Base-by-base conservation (phyloP, 441 rosid species). In the Hura crepitans region DNA sequence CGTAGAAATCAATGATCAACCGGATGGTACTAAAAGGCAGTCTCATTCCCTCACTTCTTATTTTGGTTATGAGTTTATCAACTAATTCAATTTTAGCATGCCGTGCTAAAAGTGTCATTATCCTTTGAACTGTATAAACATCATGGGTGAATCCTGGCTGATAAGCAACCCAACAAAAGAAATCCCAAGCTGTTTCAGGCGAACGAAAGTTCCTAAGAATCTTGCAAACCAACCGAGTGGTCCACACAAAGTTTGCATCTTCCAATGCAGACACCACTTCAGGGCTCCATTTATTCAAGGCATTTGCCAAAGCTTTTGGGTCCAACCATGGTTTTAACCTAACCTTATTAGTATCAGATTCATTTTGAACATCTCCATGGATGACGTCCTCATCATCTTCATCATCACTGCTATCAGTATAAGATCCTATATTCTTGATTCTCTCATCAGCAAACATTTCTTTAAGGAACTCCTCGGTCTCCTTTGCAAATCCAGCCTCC, bases 131-230 rank as follows among this genome's bases (percentile, higher is more conserved):
- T 0, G 97, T 84, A 76, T 87, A 90, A 42, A 86, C 78, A 59
- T 94, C 92, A 22, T 91, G 97, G 51, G 89, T 80, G 77, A 86
- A 92, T 68, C 90, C 96, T 0, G 97, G 94, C 77, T 90, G 97
- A 82, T 56, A 78, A 51, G 92, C 88, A 66, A 94, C 96, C 99
- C 97, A 94, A 72, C 91, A 85, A 82, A 94, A 94, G 87, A 92
- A 89, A 67, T 75, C 78, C 97, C 99, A 92, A 11, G 97, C 96
- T 61, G 85, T 79, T 72, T 87, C 86, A 18, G 87, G 79, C 20
- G 90, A 87, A 50, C 60, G 87, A 22, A 93, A 81, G 75, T 82
- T 84, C 80, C 97, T 83, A 53, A 90, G 88, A 83, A 90, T 80
- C 85, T 89, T 91, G 80, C 97, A 88, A 45, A 87, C 97, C 84